Evolutionary conservation across 192 early-diverging fungal species (phyloP), one percentile per base, ranked within the genome.

Genomic region (Diversispora eburnea): DNA sequence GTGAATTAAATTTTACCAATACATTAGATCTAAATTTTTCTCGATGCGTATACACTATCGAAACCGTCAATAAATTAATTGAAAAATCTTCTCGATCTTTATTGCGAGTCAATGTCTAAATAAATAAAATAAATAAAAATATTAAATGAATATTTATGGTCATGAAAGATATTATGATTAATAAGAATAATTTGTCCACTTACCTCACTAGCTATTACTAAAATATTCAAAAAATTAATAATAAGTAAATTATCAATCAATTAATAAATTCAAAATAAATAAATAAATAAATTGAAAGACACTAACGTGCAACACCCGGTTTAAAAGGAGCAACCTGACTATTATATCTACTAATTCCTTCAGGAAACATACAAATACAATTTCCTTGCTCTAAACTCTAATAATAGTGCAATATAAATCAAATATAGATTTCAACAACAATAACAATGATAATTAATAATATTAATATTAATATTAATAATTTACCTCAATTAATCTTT

Each of bases 1-100:
- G 79, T 10, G 74, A 25, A 61, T 81, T 76, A 67, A 81, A 81
- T 39, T 76, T 76, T 7, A 81, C 77, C n/a, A 81, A 52, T 25
- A 81, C 77, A 73, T 81, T 77, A 4, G 79, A 80, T 13, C 79
- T 72, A 69, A 80, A 80, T 55, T 80, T 80, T 74, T 80, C 79
- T 15, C 79, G 79, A 42, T 77, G 79, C 15, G 76, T 61, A 33
- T 81, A 81, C 47, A 78, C 77, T 61, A 81, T 75, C 15, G 79
- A 81, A 25, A 72, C 33, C 3, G 79, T 81, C 74, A 81, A 66
- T 58, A 81, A 48, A 10, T 76, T 77, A 49, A 81, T 47, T 8
- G 74, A 76, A 60, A 81, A 81, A 20, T 81, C 77, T 5, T 72
- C 64, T n/a, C 55, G 69, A 46, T 81, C 79, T n/a, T 72, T 60